Conservation (phyloP, 306 rosid species). For the Ziziphus jujuba region DNA sequence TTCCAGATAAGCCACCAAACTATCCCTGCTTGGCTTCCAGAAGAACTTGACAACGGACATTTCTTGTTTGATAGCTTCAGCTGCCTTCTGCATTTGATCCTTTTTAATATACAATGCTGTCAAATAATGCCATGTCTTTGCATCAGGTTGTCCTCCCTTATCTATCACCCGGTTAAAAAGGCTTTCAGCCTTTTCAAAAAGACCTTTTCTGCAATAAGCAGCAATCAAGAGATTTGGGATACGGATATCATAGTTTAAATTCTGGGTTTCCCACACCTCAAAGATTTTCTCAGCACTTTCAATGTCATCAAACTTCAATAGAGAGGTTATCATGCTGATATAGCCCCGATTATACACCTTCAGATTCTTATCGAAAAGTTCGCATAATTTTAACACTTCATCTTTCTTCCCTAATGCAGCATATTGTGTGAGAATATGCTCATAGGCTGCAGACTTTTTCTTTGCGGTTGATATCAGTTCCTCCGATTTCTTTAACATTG, state of each 20-base stretch:
- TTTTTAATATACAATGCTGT: constrained; percentile 2
- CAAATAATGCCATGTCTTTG: constrained; percentile 12
- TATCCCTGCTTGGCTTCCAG: constrained; percentile 16
- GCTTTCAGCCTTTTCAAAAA: constrained; percentile 26
- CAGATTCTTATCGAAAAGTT: constrained; percentile 10
- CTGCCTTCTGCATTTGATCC: constrained; percentile 17
- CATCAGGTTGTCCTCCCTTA: constrained; percentile 5
- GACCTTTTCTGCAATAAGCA: constrained; percentile 29
- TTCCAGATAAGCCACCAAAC: constrained; percentile 16
- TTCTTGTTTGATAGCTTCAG: constrained; percentile 19
- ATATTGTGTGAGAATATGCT: constrained; percentile 25
- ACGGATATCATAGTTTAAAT: constrained; percentile 18
- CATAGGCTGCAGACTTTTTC: constrained; percentile 2
- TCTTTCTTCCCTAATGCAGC: constrained; percentile 32
- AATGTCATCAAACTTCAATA: constrained; percentile 21
- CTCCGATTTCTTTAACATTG: constrained; percentile 27
- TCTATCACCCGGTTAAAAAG: constrained; percentile 9
- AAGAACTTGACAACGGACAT: not conserved
- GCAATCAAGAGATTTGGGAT: constrained; percentile 24
- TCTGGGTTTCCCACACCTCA: constrained; percentile 33
- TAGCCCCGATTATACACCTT: constrained; percentile 21
- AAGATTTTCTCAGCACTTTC: constrained; percentile 31
- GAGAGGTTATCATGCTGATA: constrained; percentile 11
- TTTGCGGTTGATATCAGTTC: constrained; percentile 3
- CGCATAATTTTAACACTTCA: constrained; percentile 27